These are phyloP conservation scores for Backusella tarrabulga DNA, from an alignment of 192 early-diverging fungal species.

Conservation along the genomic window DNA sequence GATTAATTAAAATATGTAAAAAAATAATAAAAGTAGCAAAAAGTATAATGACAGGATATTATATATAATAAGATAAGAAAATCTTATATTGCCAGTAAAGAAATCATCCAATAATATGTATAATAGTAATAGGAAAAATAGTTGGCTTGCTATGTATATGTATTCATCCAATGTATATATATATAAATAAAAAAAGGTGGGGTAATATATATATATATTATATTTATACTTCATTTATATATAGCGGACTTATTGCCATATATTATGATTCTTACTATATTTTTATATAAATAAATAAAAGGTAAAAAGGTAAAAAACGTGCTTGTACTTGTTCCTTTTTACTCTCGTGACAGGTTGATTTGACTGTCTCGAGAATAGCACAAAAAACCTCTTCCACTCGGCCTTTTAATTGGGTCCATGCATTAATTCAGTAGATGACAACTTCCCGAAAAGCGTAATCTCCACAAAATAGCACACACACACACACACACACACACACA, in stretches of 20 bases:
- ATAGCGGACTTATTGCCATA: neutral
- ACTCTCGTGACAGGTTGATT: slow-evolving; percentile 2
- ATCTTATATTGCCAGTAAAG: neutral
- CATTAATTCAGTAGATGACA: neutral
- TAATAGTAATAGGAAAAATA: neutral
- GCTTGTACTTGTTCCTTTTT: slow-evolving; percentile 4
- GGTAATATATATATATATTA: neutral
- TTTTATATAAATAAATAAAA: slow-evolving; percentile 6
- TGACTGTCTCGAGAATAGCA: neutral
- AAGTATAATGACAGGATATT: neutral
- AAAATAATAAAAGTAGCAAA: neutral
- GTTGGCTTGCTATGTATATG: neutral
- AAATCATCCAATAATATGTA: neutral
- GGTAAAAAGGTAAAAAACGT: slow-evolving; percentile 6
- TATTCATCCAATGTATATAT: neutral
- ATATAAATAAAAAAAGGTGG: neutral
- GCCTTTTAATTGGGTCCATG: slow-evolving; percentile 15
- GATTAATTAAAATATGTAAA: slow-evolving; percentile 3
- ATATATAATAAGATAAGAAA: neutral
- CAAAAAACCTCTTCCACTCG: neutral
- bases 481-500: neutral
- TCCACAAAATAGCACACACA: neutral
- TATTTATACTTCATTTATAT: neutral
- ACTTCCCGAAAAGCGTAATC: slow-evolving; percentile 3
- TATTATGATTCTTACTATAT: neutral